These are phyloP conservation scores for Lentinula boryana DNA, from an alignment of 768 basidiomycete species.

Conservation along the genomic window DNA sequence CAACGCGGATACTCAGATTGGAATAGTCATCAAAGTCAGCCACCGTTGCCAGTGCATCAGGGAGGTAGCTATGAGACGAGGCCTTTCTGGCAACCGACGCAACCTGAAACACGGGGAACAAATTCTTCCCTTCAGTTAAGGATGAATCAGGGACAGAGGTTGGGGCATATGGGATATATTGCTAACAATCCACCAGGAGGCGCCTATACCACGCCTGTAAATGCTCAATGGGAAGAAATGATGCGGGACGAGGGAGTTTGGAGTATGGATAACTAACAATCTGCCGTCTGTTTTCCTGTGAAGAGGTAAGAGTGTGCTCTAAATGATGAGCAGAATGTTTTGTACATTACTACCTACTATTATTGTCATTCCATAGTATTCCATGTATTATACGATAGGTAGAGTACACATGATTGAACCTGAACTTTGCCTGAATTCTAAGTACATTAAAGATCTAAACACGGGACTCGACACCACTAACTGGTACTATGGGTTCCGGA, in stretches of 20 bases:
- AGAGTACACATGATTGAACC: no score
- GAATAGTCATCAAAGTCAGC: background rate
- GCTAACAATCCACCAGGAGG: background rate
- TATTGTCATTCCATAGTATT: no score
- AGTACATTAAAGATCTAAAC: no score
- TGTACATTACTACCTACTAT: no score
- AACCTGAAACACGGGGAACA: background rate
- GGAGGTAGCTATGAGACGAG: background rate
- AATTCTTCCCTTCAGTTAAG: background rate
- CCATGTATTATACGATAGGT: no score
- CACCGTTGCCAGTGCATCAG: background rate
- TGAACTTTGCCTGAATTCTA: no score
- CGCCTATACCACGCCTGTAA: background rate
- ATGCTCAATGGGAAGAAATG: background rate
- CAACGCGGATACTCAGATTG: background rate
- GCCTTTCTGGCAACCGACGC: background rate
- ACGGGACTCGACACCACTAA: no score
- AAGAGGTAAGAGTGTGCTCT: no score
- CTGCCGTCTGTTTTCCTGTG: background rate
- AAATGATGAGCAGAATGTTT: no score
- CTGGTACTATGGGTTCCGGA: no score
- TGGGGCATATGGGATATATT: background rate
- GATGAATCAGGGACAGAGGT: background rate
- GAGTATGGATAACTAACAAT: background rate
- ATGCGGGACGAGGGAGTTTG: background rate